Conservation (phyloP, 2,329 filamentous ascomycete species). For the Torrubiella hemipterigena region DNA sequence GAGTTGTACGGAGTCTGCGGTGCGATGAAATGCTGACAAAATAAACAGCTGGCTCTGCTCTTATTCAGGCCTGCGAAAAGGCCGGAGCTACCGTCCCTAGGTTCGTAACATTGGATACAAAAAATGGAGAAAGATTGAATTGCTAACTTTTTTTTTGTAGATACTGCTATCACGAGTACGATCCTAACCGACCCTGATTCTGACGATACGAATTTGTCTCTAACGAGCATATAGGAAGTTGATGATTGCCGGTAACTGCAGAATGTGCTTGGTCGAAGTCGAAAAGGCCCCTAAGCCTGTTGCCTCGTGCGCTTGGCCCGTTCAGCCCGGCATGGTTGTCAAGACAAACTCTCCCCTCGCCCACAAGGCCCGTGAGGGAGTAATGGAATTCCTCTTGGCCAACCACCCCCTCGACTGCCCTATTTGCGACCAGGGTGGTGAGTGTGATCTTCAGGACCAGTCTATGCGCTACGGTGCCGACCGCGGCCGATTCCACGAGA, state of each 20-base stretch:
- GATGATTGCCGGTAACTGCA: slow-evolving; percentile 98
- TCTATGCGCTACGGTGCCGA: slow-evolving; percentile 98
- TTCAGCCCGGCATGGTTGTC: slow-evolving; percentile 97
- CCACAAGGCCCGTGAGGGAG: slow-evolving; percentile 95
- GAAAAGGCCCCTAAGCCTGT: slow-evolving; percentile 94
- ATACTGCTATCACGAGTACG: slow-evolving; percentile 98
- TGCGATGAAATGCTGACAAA: slow-evolving; percentile 21
- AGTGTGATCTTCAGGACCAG: slow-evolving; percentile 98
- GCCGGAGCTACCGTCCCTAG: slow-evolving; percentile 81
- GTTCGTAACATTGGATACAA: slow-evolving; percentile 29
- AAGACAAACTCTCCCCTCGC: slow-evolving; percentile 94
- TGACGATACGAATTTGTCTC: slow-evolving; percentile 29
- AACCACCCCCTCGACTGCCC: slow-evolving; percentile 96
- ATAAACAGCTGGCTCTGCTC: slow-evolving; percentile 72
- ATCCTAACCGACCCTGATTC: slow-evolving; percentile 18
- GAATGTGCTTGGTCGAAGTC: slow-evolving; percentile 98
- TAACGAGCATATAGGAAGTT: slow-evolving; percentile 88
- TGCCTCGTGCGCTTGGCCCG: slow-evolving; percentile 96
- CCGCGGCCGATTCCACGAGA: slow-evolving; percentile 91
- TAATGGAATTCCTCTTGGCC: slow-evolving; percentile 96
- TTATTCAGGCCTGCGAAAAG: slow-evolving; percentile 99
- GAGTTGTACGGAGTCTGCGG: slow-evolving; percentile 6
- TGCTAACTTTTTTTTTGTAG: slow-evolving; percentile 29
- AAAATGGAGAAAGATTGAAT: slow-evolving; percentile 2
- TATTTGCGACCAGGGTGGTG: slow-evolving; percentile 96